Conservation (phyloP, 805 yeast species). For the Ogataea trehaloabstinens region DNA sequence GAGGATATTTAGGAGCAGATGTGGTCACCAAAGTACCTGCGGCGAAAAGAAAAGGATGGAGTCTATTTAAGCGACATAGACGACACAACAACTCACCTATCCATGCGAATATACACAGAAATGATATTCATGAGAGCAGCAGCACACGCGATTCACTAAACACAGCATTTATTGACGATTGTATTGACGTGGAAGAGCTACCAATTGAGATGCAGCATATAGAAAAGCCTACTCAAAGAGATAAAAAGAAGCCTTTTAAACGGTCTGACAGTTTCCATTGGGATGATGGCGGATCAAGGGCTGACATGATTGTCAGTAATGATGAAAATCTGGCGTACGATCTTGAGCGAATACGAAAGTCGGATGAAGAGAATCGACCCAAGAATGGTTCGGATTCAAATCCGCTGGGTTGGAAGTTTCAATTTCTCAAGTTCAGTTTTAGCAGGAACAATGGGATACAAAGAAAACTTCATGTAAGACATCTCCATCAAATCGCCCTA, state of each 20-base stretch:
- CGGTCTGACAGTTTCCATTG: not conserved
- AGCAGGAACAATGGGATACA: slow-evolving; percentile 39
- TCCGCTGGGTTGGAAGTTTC: slow-evolving; percentile 2
- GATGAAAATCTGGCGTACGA: slow-evolving; percentile 31
- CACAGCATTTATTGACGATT: slow-evolving; percentile 31
- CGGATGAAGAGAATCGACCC: slow-evolving; percentile 3
- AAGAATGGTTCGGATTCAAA: not conserved
- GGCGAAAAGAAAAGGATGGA: slow-evolving; percentile 4
- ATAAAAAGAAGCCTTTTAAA: not conserved
- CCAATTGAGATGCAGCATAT: slow-evolving; percentile 28
- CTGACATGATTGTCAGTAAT: slow-evolving; percentile 30
- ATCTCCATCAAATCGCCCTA: slow-evolving; percentile 73
- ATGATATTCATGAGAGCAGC: not conserved
- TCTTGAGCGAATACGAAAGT: slow-evolving; percentile 20
- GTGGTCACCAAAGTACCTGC: not conserved
- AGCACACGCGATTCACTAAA: slow-evolving; percentile 3
- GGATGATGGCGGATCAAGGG: slow-evolving; percentile 6
- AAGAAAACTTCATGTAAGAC: slow-evolving; percentile 60
- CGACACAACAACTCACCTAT: not conserved
- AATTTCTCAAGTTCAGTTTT: slow-evolving; percentile 10
- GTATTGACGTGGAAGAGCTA: slow-evolving; percentile 23
- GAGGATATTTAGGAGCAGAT: slow-evolving; percentile 16
- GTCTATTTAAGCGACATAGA: slow-evolving; percentile 1
- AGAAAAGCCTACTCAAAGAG: not conserved
- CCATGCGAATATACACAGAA: not conserved